Evolutionary conservation across 768 basidiomycete species (phyloP), one percentile per base, ranked within the genome.

Genomic region (Auricularia auricula-judae): DNA sequence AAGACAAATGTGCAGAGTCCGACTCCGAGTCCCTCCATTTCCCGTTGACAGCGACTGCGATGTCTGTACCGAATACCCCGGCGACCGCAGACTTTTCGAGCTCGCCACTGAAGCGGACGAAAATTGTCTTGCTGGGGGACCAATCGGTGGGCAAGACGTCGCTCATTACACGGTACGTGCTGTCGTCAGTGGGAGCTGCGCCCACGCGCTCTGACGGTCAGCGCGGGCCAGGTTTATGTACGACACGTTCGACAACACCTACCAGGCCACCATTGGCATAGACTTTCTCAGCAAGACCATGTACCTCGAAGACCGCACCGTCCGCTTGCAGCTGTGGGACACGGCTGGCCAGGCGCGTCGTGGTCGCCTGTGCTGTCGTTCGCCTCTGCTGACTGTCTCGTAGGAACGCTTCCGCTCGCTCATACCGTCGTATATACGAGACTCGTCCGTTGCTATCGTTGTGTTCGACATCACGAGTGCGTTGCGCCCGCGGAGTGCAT

Each of bases 281-380:
- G 97, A 99, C 79, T 99, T 99, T 75, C 80, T 99, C 77, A 96
- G 93, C 79, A 99, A 99, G 82, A 98, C 97, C 0, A 96, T 99
- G 93, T 99, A 99, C 76, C 82, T 98, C 65, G 97, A 99, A 73
- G 97, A 99, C 78, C 82, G 97, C 71, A 99, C 97, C 1, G 96
- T 99, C 59, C 85, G 97, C 72, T 78, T 99, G 76, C 97, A 99
- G 73, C 79, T 99, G 16, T 99, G 97, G 97, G 97, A 99, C 75
- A 99, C 97, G 64, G 96, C 96, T 67, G 93, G 92, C 63, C 94
- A 94, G 82, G 92, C 87, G 72, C 70, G 80, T 69, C 35, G 29
- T 29, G 29, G 29, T 29, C 29, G 29, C 29, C 29, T 29, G 29
- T 1, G 29, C 29, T 29, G 29, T 29, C 29, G 29, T 29, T 29